Base-by-base conservation (phyloP, 2,329 filamentous ascomycete species). In the Xylaria sp. region DNA sequence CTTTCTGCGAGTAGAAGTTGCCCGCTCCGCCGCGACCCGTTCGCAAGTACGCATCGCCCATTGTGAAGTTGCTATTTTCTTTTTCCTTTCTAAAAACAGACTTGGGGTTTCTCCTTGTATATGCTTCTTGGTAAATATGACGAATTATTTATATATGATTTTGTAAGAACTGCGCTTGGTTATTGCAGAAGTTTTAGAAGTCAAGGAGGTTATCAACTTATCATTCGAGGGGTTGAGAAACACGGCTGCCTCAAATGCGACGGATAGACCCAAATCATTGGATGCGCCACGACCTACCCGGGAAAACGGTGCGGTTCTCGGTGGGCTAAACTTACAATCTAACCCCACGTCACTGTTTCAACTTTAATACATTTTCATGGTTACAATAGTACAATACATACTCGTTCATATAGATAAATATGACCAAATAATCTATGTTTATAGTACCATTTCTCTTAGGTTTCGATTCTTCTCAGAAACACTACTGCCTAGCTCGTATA, bases 11-110 rank as follows among this genome's bases (percentile, higher is more conserved):
- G 74, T 84, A 85, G 77, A 86, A 90, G 79, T 91, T 91, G 61
- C 89, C 89, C 5, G 88, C 88, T 59, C 89, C 89, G 63, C 89
- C 89, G 58, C 89, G 86, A 65, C 89, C 89, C 50, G 85, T 82
- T 67, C 83, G 83, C 71, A 82, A 82, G 72, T 85, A 86, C 60
- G 81, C 81, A 73, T 86, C 86, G 63, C 68, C 64, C 73, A 75
- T 77, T 23, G 25, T 61, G 27, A 3, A 12, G 57, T 62, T 27
- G 3, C 37, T 44, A 8, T n/a, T 40, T 40, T 37, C 16, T 18
- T 54, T 40, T 32, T 50, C 4, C 53, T 23, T 32, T 27, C 29
- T 9, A 29, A 18, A 10, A 27, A n/a, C 2, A 8, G 6, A 40
- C 9, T 37, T 44, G 10, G 4, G 16, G 9, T n/a, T 55, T 32